phyloP scores from a whole-genome alignment of 1,284 basidiomycete species.

The Rhodotorula sp. region DNA sequence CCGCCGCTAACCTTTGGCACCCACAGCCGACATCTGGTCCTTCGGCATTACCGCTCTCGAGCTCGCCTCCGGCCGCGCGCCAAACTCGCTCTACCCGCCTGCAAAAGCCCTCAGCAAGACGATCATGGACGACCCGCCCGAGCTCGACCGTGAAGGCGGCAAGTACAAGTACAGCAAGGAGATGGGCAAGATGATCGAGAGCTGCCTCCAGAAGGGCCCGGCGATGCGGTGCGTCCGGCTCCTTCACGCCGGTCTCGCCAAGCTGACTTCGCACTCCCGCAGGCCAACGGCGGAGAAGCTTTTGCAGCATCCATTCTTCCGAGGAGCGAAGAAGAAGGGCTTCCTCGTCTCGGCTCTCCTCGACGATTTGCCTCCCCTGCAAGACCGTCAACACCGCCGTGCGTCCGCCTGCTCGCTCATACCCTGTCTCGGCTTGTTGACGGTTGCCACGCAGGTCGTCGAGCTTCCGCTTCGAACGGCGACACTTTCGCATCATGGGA shows the following conservation, averaged over 20 bases:
- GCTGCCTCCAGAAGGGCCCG: constrained; percentile 80
- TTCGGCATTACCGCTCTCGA: constrained; percentile 87
- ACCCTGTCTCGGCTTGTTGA: neutral
- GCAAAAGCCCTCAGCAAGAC: constrained; percentile 70
- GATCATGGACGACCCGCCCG: constrained; percentile 54
- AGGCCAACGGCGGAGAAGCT: constrained; percentile 74
- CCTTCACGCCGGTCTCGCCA: neutral
- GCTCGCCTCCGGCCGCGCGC: constrained; percentile 75
- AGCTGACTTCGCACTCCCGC: constrained; percentile 7
- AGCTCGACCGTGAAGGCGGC: constrained; percentile 67
- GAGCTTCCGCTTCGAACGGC: neutral
- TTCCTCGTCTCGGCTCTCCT: constrained; percentile 72
- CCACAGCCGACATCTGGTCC: constrained; percentile 78
- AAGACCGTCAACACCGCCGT: constrained; percentile 41
- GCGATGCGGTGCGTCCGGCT: constrained; percentile 56
- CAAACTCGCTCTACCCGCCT: constrained; percentile 70
- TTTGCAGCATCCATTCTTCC: constrained; percentile 77
- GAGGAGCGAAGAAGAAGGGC: constrained; percentile 63
- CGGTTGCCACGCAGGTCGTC: constrained; percentile 14
- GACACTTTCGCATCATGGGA: constrained; percentile 34
- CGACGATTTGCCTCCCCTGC: constrained; percentile 43
- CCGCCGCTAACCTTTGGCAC: neutral
- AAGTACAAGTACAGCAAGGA: constrained; percentile 73
- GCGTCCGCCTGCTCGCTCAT: neutral
- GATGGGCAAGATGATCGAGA: constrained; percentile 75